These are phyloP conservation scores for Ziziphus jujuba DNA, from an alignment of 306 rosid species.

Conservation along the genomic window DNA sequence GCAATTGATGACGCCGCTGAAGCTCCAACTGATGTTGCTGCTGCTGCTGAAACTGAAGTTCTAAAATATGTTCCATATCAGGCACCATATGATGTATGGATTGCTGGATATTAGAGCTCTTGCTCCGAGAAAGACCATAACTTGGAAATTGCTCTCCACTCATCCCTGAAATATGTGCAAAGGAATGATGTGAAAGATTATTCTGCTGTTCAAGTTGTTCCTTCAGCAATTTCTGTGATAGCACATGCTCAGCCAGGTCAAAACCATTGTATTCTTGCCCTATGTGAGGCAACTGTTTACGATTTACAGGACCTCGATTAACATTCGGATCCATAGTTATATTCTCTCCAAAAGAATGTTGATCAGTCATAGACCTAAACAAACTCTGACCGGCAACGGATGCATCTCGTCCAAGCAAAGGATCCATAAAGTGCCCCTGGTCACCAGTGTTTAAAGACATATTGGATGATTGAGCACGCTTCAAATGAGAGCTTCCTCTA, in stretches of 20 bases:
- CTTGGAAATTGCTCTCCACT: conserved; percentile 49
- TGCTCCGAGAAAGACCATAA: conserved; percentile 40
- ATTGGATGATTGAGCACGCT: conserved; percentile 54
- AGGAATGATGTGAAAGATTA: conserved; percentile 34
- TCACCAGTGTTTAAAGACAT: conserved; percentile 47
- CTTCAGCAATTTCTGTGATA: conserved; percentile 45
- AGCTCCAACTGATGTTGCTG: conserved; percentile 22
- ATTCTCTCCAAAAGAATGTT: conserved; percentile 45
- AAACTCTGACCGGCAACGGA: conserved; percentile 36
- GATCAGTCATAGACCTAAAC: conserved; percentile 40
- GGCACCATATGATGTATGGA: conserved; percentile 46
- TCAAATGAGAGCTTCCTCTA: conserved; percentile 48
- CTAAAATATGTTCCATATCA: conserved; percentile 53
- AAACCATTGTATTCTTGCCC: conserved; percentile 38
- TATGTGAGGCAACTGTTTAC: conserved; percentile 37
- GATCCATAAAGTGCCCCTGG: conserved; percentile 50
- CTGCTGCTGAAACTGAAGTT: conserved; percentile 39
- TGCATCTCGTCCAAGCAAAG: conserved; percentile 41
- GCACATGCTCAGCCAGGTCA: conserved; percentile 44
- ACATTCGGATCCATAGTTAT: conserved; percentile 38
- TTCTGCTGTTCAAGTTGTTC: conserved; percentile 53
- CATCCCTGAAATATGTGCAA: conserved; percentile 37
- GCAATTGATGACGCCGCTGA: conserved; percentile 45
- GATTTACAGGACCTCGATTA: conserved; percentile 45
- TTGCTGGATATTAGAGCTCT: conserved; percentile 42